Conservation (phyloP, 768 basidiomycete genomes). For the Rhodotorula toruloides region DNA sequence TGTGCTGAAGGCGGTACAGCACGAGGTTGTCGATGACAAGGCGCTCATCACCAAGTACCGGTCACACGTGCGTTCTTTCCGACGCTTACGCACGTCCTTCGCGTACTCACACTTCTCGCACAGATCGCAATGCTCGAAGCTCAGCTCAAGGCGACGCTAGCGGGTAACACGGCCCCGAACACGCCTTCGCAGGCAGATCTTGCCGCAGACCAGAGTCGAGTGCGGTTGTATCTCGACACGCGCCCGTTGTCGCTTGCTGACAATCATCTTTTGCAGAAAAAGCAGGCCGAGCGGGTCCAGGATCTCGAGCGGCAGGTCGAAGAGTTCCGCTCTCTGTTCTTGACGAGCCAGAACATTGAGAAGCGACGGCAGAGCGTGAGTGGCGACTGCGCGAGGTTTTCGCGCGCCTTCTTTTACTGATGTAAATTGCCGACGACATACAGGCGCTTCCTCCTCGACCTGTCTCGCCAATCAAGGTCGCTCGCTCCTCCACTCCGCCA, state of each 20-base stretch:
- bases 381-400: background rate
- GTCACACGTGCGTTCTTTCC: conserved; percentile 24
- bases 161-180: background rate
- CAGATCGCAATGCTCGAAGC: conserved; percentile 37
- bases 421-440: too few relatives aligned
- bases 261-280: background rate
- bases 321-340: conserved; percentile 39
- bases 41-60: conserved; percentile 41
- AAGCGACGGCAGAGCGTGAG: conserved; percentile 30
- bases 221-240: background rate
- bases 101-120: too few relatives aligned
- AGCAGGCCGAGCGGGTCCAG: conserved; percentile 26
- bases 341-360: conserved; percentile 41
- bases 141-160: conserved; percentile 28
- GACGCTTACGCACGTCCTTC: too few relatives aligned
- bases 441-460: conserved; percentile 30
- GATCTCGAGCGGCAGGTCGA: conserved; percentile 37
- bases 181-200: conserved; percentile 30
- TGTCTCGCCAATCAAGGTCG: conserved; percentile 33
- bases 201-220: conserved; percentile 8
- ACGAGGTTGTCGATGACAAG: conserved; percentile 43
- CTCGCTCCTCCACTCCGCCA: background rate
- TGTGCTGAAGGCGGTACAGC: conserved; percentile 48
- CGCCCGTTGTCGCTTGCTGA: background rate
- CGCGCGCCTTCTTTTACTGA: background rate